Base-by-base conservation (phyloP, 805 yeast genomes). In the Lachancea quebecensis region DNA sequence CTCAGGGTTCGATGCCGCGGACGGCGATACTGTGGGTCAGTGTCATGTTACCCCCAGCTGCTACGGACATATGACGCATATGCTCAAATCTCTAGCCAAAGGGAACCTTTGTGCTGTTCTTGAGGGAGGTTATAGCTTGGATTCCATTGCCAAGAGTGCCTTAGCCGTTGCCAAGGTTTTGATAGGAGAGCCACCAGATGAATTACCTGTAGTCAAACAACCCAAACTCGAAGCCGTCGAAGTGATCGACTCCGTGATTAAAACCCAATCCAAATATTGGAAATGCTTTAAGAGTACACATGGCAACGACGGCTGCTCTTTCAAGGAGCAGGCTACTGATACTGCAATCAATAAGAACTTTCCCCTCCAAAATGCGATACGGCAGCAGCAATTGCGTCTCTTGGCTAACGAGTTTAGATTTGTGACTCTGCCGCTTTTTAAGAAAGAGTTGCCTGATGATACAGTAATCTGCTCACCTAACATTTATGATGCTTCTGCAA, bases 1-100 rank as follows among this genome's bases (percentile, higher is more conserved):
- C 15, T 82, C 98, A 0, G 99, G 99, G 0, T 93, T 93, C 57
- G 99, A 93, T 68, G 99, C 99, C 16, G 99, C 99, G 1, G 96
- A 87, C 57, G 98, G 98, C 48, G 99, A 93, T 65, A 82, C 88
- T 47, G 86, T 93, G 51, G 99, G 99, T 10, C 95, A 91, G 39
- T 93, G 97, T 64, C 95, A 87, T 62, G 95, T 93, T 1, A 76
- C 96, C 0, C 99, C 99, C 1, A 84, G 89, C 33, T 96, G 96
- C 11, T 93, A 93, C 62, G 97, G 96, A 8, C 90, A 89, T 51
- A 89, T 93, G 96, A 86, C 97, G 3, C 95, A 89, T 59, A 74
- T 82, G 81, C 71, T 93, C 52, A 90, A 90, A 65, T 79, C 87
- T 34, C 68, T 93, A 37, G 96, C 97, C 2, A 77, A 77, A 55